Evolutionary conservation across 2,329 filamentous ascomycete genomes (phyloP), one percentile per base, ranked within the genome.

Genomic region (Xylaria multiplex): DNA sequence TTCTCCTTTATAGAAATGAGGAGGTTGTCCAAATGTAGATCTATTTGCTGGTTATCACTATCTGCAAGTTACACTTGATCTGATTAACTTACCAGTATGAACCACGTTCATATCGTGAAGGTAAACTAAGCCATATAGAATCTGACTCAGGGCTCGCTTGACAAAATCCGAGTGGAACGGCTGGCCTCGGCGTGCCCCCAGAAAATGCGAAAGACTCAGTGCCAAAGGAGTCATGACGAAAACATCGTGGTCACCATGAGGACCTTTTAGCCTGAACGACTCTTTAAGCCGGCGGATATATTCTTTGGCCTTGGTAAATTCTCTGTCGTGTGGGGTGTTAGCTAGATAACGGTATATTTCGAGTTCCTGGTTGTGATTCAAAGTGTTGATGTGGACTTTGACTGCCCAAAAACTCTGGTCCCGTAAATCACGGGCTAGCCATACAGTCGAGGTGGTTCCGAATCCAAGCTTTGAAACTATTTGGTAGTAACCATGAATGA

Each of bases 341-440:
- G 24, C 54, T 27, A 63, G 30, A 40, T 63, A 27, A 3, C 30
- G 45, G 30, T 58, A 63, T 53, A 63, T n/a, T 40, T 53, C 61
- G 19, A 58, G 54, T 53, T 63, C 61, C 37, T 58, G 61, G 46
- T 58, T 58, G 37, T 63, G 24, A 7, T 35, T 37, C 37, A 63
- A 30, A 46, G 54, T 58, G 19, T 63, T 58, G 54, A 63, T 63
- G 37, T 63, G 61, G 19, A 63, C 61, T 58, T 63, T 63, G 37
- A 58, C 3, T 27, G 61, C 61, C 61, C 53, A 63, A 22, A 52
- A 63, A 7, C 8, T 52, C 37, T 53, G 60, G 48, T 58, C 54
- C 24, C 53, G 5, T 13, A 63, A 46, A 58, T 63, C 60, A 46
- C 60, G 60, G 54, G 54, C 60, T n/a, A 63, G 54, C 60, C 53